Conservation (phyloP, 140 eudicot species). For the Bidens hawaiensis region DNA sequence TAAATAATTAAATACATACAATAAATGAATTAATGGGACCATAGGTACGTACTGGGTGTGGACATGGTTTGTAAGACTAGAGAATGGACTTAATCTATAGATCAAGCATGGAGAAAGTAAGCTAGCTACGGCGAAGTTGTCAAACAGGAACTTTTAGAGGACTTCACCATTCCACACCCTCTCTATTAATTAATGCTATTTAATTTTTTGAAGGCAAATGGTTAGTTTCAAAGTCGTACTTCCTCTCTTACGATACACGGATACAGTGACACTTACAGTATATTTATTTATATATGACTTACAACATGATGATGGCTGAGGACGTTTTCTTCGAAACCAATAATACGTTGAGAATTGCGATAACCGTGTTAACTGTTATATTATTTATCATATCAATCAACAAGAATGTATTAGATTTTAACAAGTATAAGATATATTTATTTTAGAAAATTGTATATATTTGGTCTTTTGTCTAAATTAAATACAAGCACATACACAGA, state of each 20-base stretch:
- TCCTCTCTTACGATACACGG: background rate
- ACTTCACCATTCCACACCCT: constrained; percentile 34
- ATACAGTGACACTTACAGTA: constrained; percentile 1
- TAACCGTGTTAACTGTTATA: too few species aligned
- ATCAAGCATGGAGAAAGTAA: constrained; percentile 33
- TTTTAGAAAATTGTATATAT: too few species aligned
- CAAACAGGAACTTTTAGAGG: constrained; percentile 22
- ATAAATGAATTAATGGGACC: constrained; percentile 26
- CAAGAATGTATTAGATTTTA: too few species aligned
- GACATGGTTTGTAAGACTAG: constrained; percentile 28
- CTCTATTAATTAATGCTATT: constrained; percentile 34
- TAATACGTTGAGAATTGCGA: too few species aligned
- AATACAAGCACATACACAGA: too few species aligned
- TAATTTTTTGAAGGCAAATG: constrained; percentile 18
- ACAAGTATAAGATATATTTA: too few species aligned
- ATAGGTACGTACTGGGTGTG: constrained; percentile 30
- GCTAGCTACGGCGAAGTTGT: constrained; percentile 32
- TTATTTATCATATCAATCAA: too few species aligned
- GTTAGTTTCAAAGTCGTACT: constrained; percentile 16
- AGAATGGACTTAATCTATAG: constrained; percentile 34
- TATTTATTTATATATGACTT: background rate
- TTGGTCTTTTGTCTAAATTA: too few species aligned
- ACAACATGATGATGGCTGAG: background rate
- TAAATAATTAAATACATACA: constrained; percentile 15
- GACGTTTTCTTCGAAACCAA: too few species aligned